These are phyloP conservation scores for Penicillium sp. DNA, from an alignment of 2,329 filamentous ascomycete species.

Conservation along the genomic window DNA sequence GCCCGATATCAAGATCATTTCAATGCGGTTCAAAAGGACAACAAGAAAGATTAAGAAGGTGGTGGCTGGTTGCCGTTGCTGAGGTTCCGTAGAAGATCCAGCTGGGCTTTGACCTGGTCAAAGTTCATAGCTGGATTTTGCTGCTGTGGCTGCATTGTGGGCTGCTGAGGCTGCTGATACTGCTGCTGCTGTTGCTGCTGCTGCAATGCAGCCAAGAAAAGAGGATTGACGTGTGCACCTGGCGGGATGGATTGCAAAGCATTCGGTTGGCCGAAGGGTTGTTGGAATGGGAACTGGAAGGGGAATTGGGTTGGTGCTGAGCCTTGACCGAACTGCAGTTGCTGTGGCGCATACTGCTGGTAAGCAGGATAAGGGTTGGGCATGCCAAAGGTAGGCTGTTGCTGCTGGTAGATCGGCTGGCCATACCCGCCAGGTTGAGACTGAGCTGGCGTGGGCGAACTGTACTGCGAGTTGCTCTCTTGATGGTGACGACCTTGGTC, in stretches of 20 bases:
- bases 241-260: conserved; percentile 40
- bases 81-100: conserved; percentile 41
- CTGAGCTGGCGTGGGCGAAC: conserved; percentile 19
- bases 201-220: conserved; percentile 52
- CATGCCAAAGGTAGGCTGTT: conserved; percentile 26
- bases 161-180: conserved; percentile 28
- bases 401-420: conserved; percentile 26
- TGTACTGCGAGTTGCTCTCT: conserved; percentile 28
- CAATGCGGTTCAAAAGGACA: conserved; percentile 9
- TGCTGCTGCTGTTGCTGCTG: conserved; percentile 41
- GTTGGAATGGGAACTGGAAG: conserved; percentile 42
- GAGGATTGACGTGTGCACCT: conserved; percentile 57
- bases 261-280: conserved; percentile 45
- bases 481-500: conserved; percentile 31
- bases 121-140: conserved; percentile 37
- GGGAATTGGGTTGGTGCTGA: conserved; percentile 33
- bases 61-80: conserved; percentile 35
- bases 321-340: conserved; percentile 30
- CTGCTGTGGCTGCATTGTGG: conserved; percentile 23
- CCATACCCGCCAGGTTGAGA: conserved; percentile 23
- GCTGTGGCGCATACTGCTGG: conserved; percentile 33
- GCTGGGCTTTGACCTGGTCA: conserved; percentile 42
- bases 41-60: conserved; percentile 22
- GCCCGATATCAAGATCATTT: conserved; percentile 14
- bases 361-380: conserved; percentile 31